These are phyloP conservation scores for Populus simonii DNA, from an alignment of 345 rosid genomes.

Conservation along the genomic window DNA sequence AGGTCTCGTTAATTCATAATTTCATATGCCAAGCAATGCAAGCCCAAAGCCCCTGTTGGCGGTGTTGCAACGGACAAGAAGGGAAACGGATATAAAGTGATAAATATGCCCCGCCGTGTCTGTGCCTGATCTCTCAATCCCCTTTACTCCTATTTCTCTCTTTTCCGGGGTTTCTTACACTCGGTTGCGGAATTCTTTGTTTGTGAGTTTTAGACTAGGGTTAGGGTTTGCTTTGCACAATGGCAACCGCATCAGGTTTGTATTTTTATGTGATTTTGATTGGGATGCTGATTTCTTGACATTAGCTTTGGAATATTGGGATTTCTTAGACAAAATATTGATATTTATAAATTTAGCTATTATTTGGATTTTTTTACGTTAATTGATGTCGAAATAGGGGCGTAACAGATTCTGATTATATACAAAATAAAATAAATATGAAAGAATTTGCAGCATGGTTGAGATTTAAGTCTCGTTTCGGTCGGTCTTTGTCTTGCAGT, in stretches of 20 bases:
- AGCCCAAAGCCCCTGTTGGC: no score
- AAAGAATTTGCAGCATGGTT: conserved; percentile 61
- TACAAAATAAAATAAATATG: conserved; percentile 31
- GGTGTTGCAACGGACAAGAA: no score
- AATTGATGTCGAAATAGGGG: background rate
- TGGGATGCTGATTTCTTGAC: background rate
- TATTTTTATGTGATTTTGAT: background rate
- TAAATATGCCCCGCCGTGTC: no score
- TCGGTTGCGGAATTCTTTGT: background rate
- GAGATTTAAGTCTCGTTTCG: conserved; percentile 59
- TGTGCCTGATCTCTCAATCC: no score
- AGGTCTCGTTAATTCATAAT: no score
- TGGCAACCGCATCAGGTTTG: conserved; percentile 45
- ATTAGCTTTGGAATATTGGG: background rate
- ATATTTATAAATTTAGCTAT: background rate
- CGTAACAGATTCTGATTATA: background rate
- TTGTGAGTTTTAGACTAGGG: background rate
- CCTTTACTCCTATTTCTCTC: no score
- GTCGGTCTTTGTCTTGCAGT: no score
- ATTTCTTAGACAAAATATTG: background rate
- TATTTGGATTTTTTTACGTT: background rate
- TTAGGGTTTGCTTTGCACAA: background rate
- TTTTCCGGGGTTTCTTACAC: no score
- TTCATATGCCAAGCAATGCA: no score
- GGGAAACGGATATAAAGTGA: no score